phyloP scores from a whole-genome alignment of 345 rosid genomes.

The Populus simonii region DNA sequence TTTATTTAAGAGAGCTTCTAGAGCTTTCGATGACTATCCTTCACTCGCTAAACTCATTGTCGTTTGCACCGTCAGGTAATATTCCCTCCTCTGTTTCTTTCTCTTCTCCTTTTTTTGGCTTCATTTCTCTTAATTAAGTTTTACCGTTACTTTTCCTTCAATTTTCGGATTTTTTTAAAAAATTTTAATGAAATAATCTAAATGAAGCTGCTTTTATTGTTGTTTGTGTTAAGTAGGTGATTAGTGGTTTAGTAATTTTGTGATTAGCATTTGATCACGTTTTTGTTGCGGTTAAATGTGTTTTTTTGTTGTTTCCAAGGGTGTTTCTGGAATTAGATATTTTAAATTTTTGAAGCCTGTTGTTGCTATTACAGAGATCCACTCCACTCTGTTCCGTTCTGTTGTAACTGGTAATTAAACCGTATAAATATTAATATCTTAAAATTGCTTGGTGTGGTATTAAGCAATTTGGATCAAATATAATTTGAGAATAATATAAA shows the following conservation, averaged over 20 bases:
- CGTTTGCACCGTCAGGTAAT: constrained; percentile 78
- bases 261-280: not conserved
- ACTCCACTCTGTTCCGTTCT: not conserved
- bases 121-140: not conserved
- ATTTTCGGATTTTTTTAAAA: not conserved
- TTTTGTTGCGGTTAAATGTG: not conserved
- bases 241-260: not conserved
- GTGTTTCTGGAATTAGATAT: not conserved
- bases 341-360: not conserved
- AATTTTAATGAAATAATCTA: not conserved
- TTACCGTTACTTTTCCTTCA: not conserved
- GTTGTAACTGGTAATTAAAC: not conserved
- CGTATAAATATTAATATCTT: not conserved
- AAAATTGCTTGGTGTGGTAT: not conserved
- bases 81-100: not conserved
- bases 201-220: too few relatives aligned
- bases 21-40: constrained; percentile 65
- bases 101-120: not conserved
- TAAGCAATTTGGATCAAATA: too few relatives aligned
- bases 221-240: not conserved
- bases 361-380: not conserved
- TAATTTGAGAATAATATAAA: too few relatives aligned
- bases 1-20: constrained; percentile 55
- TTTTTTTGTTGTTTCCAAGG: not conserved
- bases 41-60: constrained; percentile 61